Evolutionary conservation across 2,329 filamentous ascomycete species (phyloP).

Genomic region (Camillea tinctor): DNA sequence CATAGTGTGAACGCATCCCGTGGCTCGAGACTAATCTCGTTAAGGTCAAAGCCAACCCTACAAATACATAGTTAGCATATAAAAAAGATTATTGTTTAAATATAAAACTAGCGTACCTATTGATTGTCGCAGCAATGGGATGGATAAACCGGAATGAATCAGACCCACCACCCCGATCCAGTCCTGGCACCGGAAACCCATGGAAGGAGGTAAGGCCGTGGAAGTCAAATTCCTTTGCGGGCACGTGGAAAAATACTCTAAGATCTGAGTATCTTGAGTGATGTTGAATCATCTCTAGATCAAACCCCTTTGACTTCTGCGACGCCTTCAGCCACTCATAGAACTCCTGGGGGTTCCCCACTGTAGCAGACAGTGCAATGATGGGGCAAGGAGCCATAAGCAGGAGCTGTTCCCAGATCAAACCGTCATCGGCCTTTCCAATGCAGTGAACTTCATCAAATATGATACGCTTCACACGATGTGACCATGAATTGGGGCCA

Average conservation of each 20-base stretch:
- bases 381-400: constrained; percentile 74
- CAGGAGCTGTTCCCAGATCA: constrained; percentile 77
- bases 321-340: constrained; percentile 64
- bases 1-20: constrained; percentile 68
- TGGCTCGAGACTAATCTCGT: constrained; percentile 68
- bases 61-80: background rate
- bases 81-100: background rate
- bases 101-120: constrained; percentile 41
- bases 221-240: constrained; percentile 49
- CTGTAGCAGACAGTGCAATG: constrained; percentile 75
- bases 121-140: constrained; percentile 62
- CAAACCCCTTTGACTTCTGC: constrained; percentile 60
- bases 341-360: constrained; percentile 73
- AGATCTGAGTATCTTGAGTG: constrained; percentile 72
- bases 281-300: constrained; percentile 68
- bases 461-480: constrained; percentile 70
- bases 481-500: constrained; percentile 56
- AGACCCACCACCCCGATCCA: constrained; percentile 45
- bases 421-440: constrained; percentile 70
- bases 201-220: constrained; percentile 46
- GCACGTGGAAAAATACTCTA: constrained; percentile 68
- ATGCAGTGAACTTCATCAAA: constrained; percentile 84
- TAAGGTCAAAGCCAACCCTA: constrained; percentile 58
- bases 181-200: constrained; percentile 43
- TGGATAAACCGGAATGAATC: constrained; percentile 59